These are phyloP conservation scores for Penicillium vulpinum DNA, from an alignment of 2,329 filamentous ascomycete species.

Conservation along the genomic window DNA sequence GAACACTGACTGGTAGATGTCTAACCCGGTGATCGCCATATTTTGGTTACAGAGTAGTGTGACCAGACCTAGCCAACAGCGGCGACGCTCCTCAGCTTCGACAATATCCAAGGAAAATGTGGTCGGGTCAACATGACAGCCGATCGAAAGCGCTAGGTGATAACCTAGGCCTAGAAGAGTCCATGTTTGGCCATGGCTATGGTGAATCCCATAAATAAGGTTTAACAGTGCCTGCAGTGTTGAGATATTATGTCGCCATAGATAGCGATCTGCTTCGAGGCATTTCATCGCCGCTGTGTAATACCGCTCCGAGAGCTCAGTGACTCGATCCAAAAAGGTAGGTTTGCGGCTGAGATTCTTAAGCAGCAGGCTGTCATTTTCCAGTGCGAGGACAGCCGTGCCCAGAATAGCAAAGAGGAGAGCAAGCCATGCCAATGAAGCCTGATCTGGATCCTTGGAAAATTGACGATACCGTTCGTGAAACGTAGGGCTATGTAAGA, in stretches of 20 bases:
- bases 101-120: slow-evolving; percentile 24
- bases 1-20: too few species aligned
- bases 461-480: slow-evolving; percentile 25
- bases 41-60: too few species aligned
- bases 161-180: slow-evolving; percentile 31
- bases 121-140: slow-evolving; percentile 34
- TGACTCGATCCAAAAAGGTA: slow-evolving; percentile 21
- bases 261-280: slow-evolving; percentile 32
- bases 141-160: slow-evolving; percentile 32
- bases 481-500: slow-evolving; percentile 33
- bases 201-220: slow-evolving; percentile 34
- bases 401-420: slow-evolving; percentile 15
- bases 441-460: slow-evolving; percentile 18
- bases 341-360: slow-evolving; percentile 24
- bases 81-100: slow-evolving; percentile 11
- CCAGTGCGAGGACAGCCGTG: slow-evolving; percentile 28
- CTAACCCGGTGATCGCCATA: too few species aligned
- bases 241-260: slow-evolving; percentile 30
- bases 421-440: slow-evolving; percentile 27
- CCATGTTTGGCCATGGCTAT: slow-evolving; percentile 32
- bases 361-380: slow-evolving; percentile 22
- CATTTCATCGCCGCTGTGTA: slow-evolving; percentile 30
- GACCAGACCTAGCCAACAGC: too few species aligned
- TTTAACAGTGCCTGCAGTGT: slow-evolving; percentile 32
- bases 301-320: slow-evolving; percentile 26